Evolutionary conservation across 164 flowering plant species (phyloP), one percentile per base, ranked within the genome.

Genomic region (Echeveria elegans): DNA sequence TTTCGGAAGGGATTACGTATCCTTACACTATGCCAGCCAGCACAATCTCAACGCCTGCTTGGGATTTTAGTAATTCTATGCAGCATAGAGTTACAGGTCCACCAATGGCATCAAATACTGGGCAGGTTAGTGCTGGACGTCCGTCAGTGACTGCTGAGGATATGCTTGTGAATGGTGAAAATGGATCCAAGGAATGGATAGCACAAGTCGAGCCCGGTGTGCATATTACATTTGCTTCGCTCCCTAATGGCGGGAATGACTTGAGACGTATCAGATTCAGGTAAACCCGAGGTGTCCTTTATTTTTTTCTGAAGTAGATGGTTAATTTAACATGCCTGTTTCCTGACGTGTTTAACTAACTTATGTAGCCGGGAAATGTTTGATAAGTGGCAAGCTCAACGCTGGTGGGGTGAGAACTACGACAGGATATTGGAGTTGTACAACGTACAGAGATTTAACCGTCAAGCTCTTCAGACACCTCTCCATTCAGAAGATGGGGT

Each of bases 161-260:
- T 63, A 78, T 86, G 31, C 86, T 88, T 10, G 67, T 86, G 2
- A 84, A 82, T 53, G 90, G 90, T 29, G 94, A 94, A 37, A 87
- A 87, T 29, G 91, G 83, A 74, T 82, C 97, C n/a, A 95, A 83
- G 76, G 99, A 92, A 66, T 95, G 97, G 99, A 86, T 86, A 86
- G 99, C 99, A 4, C 97, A 89, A 76, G 99, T 94, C 9, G 99
- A 94, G 75, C 99, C 99, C 1, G 99, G 99, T 4, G 97, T 95
- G 21, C 97, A 91, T 70, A 95, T 95, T 37, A 95, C 99, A 15
- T 92, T 95, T 61, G 85, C 83, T n/a, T 83, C 99, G 43, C 94
- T 95, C 47, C 96, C 99, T 38, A 76, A 79, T 68, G 96, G 97
- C 0, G 97, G 99, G 43, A 95, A 95, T 75, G 97, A 95, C 68